A percentile compares a stretch with the other conserved stretches of the same genome.
These are phyloP conservation scores for Colletotrichum cuscutae DNA, from an alignment of 2,329 filamentous ascomycete genomes.

Conservation along the genomic window DNA sequence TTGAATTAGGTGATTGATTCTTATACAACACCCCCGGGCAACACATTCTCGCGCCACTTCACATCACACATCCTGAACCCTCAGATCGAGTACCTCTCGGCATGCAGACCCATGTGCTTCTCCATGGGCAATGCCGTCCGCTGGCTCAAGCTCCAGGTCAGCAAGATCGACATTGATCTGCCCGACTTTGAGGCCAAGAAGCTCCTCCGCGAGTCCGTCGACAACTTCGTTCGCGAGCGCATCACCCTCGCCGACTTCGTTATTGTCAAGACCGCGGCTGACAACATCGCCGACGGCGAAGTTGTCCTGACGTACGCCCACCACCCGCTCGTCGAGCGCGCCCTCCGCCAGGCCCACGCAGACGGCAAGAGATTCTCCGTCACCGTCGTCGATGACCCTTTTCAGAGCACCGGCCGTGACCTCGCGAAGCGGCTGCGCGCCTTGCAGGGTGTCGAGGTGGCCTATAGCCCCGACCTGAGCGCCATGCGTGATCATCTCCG, in stretches of 20 bases:
- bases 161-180: constrained; percentile 87
- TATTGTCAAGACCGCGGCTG: constrained; percentile 80
- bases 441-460: constrained; percentile 66
- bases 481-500: constrained; percentile 80
- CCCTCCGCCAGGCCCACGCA: constrained; percentile 77
- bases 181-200: constrained; percentile 86
- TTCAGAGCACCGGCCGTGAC: constrained; percentile 60
- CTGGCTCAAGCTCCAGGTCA: constrained; percentile 92
- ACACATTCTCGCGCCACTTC: constrained; percentile 88
- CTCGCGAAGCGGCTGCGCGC: constrained; percentile 76
- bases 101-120: constrained; percentile 94
- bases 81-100: constrained; percentile 94
- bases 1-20: constrained; percentile 80
- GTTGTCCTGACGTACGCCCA: constrained; percentile 89
- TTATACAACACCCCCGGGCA: constrained; percentile 89
- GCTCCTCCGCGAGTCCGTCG: constrained; percentile 75
- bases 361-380: constrained; percentile 82
- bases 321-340: constrained; percentile 86
- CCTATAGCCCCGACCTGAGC: constrained; percentile 82
- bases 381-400: constrained; percentile 80
- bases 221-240: constrained; percentile 89
- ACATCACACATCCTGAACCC: constrained; percentile 91
- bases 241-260: constrained; percentile 88
- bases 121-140: constrained; percentile 97
- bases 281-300: constrained; percentile 82